Evolutionary conservation across 768 basidiomycete species (phyloP), one percentile per base, ranked within the genome.

Genomic region (Antrodiella citrinella): DNA sequence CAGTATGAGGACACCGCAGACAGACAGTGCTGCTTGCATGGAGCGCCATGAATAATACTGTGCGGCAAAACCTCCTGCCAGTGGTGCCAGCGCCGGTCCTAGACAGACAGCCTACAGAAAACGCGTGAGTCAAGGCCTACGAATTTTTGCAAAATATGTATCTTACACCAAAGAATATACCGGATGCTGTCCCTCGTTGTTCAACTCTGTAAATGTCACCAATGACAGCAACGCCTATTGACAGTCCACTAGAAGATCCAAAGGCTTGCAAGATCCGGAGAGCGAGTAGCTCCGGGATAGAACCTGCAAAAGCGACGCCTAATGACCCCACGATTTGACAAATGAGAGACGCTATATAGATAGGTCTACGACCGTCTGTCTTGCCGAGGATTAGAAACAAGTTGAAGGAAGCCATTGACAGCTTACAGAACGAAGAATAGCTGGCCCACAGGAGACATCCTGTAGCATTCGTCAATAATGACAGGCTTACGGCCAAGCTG

Each of bases 171-270:
- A 78, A 71, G 60, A 78, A 82, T 1, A 79, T 62, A 0, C 81
- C 82, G 69, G 84, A 77, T 0, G 78, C 80, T 2, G 72, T 67
- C 7, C 81, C 73, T 22, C 82, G 67, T 53, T 84, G 78, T 49
- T 85, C 84, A 2, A 83, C 58, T 45, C 64, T 73, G 62, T 84
- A 85, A 2, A 86, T 81, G 57, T 86, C 84, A 0, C 79, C 80
- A 22, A 85, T 79, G 4, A 79, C 74, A 1, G 75, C 84, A 0
- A 73, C 72, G 13, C 74, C 86, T 47, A 77, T 71, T n/a, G 74
- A 76, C 61, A 71, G 59, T 2, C 72, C 78, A 10, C 76, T 75
- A 4, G 81, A 75, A 4, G 78, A 70, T 15, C 86, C 86, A 39
- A 83, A 69, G 0, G 80, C 80, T 59, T 89, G 86, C 0, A 86